phyloP scores from a whole-genome alignment of 2,329 filamentous ascomycete genomes.

The Calonectria pseudoturangicola region DNA sequence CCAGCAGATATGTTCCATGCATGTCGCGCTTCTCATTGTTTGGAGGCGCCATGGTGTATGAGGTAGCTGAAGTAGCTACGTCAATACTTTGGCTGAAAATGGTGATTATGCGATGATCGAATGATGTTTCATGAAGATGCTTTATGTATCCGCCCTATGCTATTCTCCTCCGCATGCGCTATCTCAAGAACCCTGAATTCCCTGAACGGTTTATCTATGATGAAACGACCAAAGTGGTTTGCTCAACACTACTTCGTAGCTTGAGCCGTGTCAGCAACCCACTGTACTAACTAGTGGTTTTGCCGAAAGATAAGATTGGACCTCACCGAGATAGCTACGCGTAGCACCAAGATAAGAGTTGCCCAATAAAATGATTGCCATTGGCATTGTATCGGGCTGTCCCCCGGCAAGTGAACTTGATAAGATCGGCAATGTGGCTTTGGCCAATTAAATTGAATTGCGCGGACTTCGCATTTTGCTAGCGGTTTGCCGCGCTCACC shows the following conservation, averaged over 20 bases:
- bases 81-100: neutral
- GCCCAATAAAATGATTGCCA: neutral
- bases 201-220: neutral
- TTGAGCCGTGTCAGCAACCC: too few relatives aligned
- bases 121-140: neutral
- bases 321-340: neutral
- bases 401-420: neutral
- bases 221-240: neutral
- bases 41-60: neutral
- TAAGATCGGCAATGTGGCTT: neutral
- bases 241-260: neutral
- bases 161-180: too few relatives aligned
- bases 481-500: too few relatives aligned
- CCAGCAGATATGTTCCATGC: conserved; percentile 19
- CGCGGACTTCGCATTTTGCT: neutral
- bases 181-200: neutral
- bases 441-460: neutral
- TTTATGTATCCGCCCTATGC: neutral
- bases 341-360: neutral
- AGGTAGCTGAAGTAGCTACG: neutral
- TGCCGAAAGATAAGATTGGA: neutral
- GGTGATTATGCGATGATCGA: neutral
- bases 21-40: neutral
- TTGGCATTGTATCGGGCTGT: neutral
- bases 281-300: neutral